Base-by-base conservation (phyloP, 768 basidiomycete genomes). In the Hypholoma fasciculare region DNA sequence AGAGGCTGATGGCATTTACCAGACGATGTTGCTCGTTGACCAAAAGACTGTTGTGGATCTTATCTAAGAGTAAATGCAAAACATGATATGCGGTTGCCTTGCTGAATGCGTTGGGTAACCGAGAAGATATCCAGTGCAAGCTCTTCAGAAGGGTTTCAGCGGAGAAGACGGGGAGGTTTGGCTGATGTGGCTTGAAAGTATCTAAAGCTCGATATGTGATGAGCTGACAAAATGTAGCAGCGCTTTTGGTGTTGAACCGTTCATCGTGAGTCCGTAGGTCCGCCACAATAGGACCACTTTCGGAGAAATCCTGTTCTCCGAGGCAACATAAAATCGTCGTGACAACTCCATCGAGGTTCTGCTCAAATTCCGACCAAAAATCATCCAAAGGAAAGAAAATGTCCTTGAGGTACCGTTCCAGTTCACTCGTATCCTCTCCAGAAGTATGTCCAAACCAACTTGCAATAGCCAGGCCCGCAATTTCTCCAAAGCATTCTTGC, bases 21-120 rank as follows among this genome's bases (percentile, higher is more conserved):
- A 88, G 74, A 12, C 96, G 85, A 40, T 86, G 71, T 67, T 96
- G 92, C 68, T 96, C 93, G 68, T 92, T 91, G 60, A 96, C 81
- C 39, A 97, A 78, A 17, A 87, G 87, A 0, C 85, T 84, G 9
- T 73, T 69, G 57, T 90, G 82, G 8, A 94, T 73, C 40, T 80
- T 78, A 5, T 86, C 79, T 61, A 96, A 85, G 13, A 96, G 77
- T 51, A 84, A 82, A 57, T 89, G 88, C 26, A 93, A 69, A 54
- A 92, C 81, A 59, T 95, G 92, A 68, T 92, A 95, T 4, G 86
- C 84, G 49, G 84, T 84, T 11, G 88, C 82, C n/a, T 74, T 72
- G 23, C 71, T 73, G 42, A 82, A 74, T 17, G 79, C 77, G 13
- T 74, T 69, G 3, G 77, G 69, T 6, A 78, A 69, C 17, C 73